These are phyloP conservation scores for Inonotus obliquus DNA, from an alignment of 1,284 basidiomycete species.

Conservation along the genomic window DNA sequence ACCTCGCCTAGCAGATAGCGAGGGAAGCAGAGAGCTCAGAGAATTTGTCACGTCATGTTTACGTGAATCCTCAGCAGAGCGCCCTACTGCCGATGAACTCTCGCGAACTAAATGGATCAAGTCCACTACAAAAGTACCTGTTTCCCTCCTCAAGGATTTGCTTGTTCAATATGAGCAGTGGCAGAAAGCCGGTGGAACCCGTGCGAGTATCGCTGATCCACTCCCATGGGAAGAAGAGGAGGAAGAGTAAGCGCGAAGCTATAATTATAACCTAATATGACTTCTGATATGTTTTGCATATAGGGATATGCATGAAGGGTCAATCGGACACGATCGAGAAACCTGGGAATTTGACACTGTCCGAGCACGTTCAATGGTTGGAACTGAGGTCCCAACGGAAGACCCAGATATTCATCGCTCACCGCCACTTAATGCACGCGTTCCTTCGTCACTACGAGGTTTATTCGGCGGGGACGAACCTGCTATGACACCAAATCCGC, in stretches of 20 bases:
- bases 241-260: slow-evolving; percentile 38
- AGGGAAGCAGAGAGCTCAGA: slow-evolving; percentile 79
- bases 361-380: slow-evolving; percentile 36
- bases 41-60: slow-evolving; percentile 89
- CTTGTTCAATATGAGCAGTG: slow-evolving; percentile 72
- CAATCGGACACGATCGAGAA: slow-evolving; percentile 40
- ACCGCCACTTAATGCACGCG: slow-evolving; percentile 27
- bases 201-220: slow-evolving; percentile 74
- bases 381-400: neutral
- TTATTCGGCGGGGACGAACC: slow-evolving; percentile 57
- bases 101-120: slow-evolving; percentile 93
- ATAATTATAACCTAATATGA: neutral
- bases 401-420: slow-evolving; percentile 3
- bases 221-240: slow-evolving; percentile 69
- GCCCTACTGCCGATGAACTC: slow-evolving; percentile 87
- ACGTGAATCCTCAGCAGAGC: slow-evolving; percentile 78
- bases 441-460: slow-evolving; percentile 67
- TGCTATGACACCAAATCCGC: slow-evolving; percentile 31
- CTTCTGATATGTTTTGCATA: neutral
- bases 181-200: slow-evolving; percentile 76
- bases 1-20: slow-evolving; percentile 73
- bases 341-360: slow-evolving; percentile 78
- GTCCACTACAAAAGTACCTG: slow-evolving; percentile 60
- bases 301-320: slow-evolving; percentile 18
- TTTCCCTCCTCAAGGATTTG: slow-evolving; percentile 80